These are phyloP conservation scores for Lactifluus volemus DNA, from an alignment of 768 basidiomycete genomes.

Conservation along the genomic window DNA sequence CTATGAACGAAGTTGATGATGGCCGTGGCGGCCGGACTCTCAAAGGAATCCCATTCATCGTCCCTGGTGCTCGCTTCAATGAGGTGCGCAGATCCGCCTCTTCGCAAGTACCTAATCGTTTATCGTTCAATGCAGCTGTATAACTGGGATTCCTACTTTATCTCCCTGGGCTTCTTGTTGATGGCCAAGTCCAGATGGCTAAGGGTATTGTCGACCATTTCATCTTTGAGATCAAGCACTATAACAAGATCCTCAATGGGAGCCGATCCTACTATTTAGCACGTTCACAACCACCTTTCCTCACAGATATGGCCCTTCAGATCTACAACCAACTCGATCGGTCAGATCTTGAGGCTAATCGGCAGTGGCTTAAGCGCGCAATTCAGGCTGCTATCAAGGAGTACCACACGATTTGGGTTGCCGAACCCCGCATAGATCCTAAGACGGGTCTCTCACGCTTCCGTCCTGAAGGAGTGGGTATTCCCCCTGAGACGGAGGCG, in stretches of 20 bases:
- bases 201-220: constrained; percentile 99
- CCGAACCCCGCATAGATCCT: constrained; percentile 88
- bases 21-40: constrained; percentile 68
- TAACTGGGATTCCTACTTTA: constrained; percentile 96
- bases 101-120: neutral
- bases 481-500: constrained; percentile 98
- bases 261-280: constrained; percentile 93
- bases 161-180: constrained; percentile 90
- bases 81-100: constrained; percentile 45
- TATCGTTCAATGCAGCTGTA: constrained; percentile 48
- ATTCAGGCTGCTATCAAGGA: constrained; percentile 98
- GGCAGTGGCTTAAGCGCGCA: constrained; percentile 87
- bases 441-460: constrained; percentile 92
- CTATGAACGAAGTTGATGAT: constrained; percentile 89
- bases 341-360: constrained; percentile 69
- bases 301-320: constrained; percentile 97
- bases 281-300: constrained; percentile 95
- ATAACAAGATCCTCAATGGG: constrained; percentile 94
- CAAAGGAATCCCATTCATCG: constrained; percentile 94
- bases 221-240: constrained; percentile 97
- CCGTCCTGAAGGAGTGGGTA: constrained; percentile 88
- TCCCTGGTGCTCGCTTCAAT: constrained; percentile 92
- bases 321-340: constrained; percentile 95
- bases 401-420: constrained; percentile 96
- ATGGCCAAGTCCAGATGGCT: constrained; percentile 89